Base-by-base conservation (phyloP, 768 basidiomycete genomes). In the Saitozyma sp. region DNA sequence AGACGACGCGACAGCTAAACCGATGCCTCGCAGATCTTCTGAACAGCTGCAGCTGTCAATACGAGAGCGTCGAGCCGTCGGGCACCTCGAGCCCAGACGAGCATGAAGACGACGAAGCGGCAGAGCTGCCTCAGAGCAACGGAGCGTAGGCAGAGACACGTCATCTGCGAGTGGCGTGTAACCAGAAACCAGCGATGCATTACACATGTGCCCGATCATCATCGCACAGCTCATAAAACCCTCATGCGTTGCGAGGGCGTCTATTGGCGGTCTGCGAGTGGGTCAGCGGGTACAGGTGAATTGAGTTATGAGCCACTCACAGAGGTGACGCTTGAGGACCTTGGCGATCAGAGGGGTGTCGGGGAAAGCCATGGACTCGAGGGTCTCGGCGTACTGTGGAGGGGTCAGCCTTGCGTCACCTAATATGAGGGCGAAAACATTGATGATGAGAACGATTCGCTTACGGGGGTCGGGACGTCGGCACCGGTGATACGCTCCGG, bases 401-500 rank as follows among this genome's bases (percentile, higher is more conserved):
- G 62, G 8, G 1, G 7, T 52, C 39, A 56, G 43, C 46, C 19
- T 48, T 19, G 37, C 45, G 51, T 54, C 52, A 6, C 48, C 38
- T 29, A 19, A 55, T 29, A 48, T 14, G 4, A 46, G 17, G 7
- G 42, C 3, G 29, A 7, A 54, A 45, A 54, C 10, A 50, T 29
- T 29, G 29, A 29, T 29, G 29, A 29, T 29, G 29, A 13, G 45
- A 46, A 46, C 6, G 54, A 19, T 2, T 19, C 16, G 74, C 90
- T 71, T 62, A 91, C 92, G 57, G 95, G 96, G 74, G 96, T 99
- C 49, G 95, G 95, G 46, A 99, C 88, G 75, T 99, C 82, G 66
- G 96, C 94, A 73, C 96, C 96, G 65, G 96, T 98, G 67, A 99
- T 84, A 65, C 96, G 89, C 84, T 99, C 96, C 58, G 97, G 91